Conservation (phyloP, 2,329 filamentous ascomycete genomes). For the Diaporthe humulicola region DNA sequence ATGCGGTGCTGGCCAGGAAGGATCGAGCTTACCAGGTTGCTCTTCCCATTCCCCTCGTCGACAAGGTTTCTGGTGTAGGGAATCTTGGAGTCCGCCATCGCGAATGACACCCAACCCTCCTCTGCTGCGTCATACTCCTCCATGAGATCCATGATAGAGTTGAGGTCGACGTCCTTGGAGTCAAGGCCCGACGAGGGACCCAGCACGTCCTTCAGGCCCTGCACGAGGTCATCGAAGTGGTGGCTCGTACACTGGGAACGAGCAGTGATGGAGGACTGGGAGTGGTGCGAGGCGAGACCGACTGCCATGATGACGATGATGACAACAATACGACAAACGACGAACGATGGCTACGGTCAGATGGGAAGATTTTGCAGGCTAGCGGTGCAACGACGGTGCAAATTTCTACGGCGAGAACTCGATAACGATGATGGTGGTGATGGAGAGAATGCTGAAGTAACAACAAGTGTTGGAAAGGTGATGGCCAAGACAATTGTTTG, state of each 20-base stretch:
- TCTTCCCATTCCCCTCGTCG: conserved; percentile 83
- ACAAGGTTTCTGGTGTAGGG: conserved; percentile 91
- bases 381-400: conserved; percentile 4
- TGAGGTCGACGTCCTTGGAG: conserved; percentile 84
- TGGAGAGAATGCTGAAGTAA: conserved; percentile 20
- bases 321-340: conserved; percentile 18
- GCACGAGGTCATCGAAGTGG: conserved; percentile 77
- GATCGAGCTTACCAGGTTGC: conserved; percentile 59
- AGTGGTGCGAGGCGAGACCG: conserved; percentile 38
- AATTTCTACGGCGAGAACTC: neutral
- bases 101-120: conserved; percentile 81
- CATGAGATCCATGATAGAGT: conserved; percentile 80
- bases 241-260: conserved; percentile 39
- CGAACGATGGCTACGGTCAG: conserved; percentile 1
- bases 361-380: conserved; percentile 12
- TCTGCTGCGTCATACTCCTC: conserved; percentile 77
- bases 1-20: neutral
- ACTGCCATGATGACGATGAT: conserved; percentile 45
- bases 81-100: conserved; percentile 76
- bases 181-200: conserved; percentile 86
- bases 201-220: conserved; percentile 79
- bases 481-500: conserved; percentile 10
- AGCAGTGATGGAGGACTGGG: neutral
- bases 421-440: neutral
- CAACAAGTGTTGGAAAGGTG: neutral